Conservation (phyloP, 1,284 basidiomycete genomes). For the Microbotryum lychnidis-dioicae region DNA sequence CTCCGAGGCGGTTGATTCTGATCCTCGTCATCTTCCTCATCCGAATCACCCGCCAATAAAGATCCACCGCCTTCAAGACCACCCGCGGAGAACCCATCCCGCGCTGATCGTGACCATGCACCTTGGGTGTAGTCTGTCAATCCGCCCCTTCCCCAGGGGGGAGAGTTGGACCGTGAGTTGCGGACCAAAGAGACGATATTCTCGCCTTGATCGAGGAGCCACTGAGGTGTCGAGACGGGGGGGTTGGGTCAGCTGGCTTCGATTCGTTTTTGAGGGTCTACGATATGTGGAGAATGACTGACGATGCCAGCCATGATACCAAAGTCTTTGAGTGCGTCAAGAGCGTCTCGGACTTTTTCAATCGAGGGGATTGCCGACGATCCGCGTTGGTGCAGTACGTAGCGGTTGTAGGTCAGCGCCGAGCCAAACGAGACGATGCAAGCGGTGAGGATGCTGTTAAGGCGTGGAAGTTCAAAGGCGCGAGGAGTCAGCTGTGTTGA, state of each 20-base stretch:
- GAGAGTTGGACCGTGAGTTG: background rate
- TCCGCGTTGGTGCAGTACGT: constrained; percentile 54
- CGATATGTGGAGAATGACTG: background rate
- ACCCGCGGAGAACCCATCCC: background rate
- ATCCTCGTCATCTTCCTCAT: background rate
- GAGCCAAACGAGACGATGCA: constrained; percentile 53
- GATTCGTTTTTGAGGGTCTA: background rate
- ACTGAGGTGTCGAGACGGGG: constrained; percentile 4
- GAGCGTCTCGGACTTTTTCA: constrained; percentile 50
- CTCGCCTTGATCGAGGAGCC: constrained; percentile 17
- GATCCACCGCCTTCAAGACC: background rate
- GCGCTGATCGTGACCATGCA: background rate
- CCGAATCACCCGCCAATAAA: background rate
- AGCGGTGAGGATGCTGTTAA: constrained; percentile 49
- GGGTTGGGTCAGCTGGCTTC: background rate
- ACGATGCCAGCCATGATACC: constrained; percentile 46
- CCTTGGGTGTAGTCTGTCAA: background rate
- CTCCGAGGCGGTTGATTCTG: too few relatives aligned
- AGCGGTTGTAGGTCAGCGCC: constrained; percentile 60
- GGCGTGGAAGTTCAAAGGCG: background rate
- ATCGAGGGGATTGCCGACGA: constrained; percentile 57
- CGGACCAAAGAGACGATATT: constrained; percentile 5
- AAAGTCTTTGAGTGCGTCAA: constrained; percentile 73
- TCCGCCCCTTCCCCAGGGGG: background rate
- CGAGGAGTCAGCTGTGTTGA: background rate